These are phyloP conservation scores for Coriolopsis trogii DNA, from an alignment of 1,284 basidiomycete genomes.

Conservation along the genomic window DNA sequence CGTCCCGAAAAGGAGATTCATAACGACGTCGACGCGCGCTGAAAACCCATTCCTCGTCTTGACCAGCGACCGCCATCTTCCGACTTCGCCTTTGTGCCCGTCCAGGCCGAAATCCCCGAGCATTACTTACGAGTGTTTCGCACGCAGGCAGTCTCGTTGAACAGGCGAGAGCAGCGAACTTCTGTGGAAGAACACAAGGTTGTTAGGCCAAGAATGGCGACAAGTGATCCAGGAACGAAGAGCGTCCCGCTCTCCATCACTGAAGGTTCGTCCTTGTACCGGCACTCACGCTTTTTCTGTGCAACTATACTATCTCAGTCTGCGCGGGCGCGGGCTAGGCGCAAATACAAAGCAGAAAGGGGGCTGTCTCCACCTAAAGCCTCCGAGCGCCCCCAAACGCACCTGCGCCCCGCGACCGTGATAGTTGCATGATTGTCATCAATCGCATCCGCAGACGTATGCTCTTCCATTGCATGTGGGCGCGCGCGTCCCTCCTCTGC, in stretches of 20 bases:
- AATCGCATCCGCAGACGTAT: background rate
- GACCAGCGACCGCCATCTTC: no score
- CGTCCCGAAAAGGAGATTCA: constrained; percentile 26
- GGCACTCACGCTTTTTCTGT: background rate
- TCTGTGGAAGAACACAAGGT: background rate
- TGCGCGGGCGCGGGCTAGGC: background rate
- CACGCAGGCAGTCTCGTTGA: no score
- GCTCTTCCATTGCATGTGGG: background rate
- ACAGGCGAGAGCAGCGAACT: background rate
- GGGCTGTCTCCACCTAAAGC: constrained; percentile 3
- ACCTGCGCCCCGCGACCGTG: background rate
- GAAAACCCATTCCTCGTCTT: background rate
- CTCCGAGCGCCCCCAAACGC: background rate
- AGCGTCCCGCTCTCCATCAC: constrained; percentile 43
- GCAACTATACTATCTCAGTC: background rate
- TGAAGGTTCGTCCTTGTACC: constrained; percentile 38
- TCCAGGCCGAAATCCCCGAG: no score
- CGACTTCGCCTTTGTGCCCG: no score
- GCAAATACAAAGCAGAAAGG: no score
- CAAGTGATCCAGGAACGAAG: constrained; percentile 36
- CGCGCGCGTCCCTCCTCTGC: background rate
- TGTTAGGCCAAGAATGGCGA: constrained; percentile 29
- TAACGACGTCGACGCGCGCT: background rate
- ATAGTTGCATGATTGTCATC: background rate
- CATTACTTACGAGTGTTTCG: no score